These are phyloP conservation scores for Pneumocystis murina DNA, from an alignment of 1,139 yeast genomes.

Conservation along the genomic window DNA sequence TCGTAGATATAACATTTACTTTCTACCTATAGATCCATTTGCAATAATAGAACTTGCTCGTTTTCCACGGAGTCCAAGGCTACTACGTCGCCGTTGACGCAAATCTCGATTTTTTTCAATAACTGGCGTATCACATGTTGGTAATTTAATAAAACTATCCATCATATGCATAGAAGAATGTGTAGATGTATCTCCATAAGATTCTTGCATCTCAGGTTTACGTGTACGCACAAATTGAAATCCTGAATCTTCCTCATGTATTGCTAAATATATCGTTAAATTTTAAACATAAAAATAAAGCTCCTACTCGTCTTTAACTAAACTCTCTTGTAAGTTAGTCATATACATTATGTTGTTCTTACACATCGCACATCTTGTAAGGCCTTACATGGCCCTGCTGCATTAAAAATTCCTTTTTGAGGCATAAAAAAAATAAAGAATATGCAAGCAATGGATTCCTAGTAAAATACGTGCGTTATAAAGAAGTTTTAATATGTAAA, in stretches of 20 bases:
- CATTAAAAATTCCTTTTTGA: not conserved
- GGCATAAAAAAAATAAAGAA: not conserved
- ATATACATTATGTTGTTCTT: not conserved
- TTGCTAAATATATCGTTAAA: not conserved
- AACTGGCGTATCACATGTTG: constrained; percentile 31
- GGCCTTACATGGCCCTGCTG: not conserved
- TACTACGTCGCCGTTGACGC: constrained; percentile 21
- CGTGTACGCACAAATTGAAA: not conserved
- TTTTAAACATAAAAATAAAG: not conserved
- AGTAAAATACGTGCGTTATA: no score
- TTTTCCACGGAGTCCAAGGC: constrained; percentile 40
- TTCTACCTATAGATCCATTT: constrained; percentile 37
- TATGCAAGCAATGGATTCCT: not conserved
- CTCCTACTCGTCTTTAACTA: not conserved
- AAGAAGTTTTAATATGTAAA: no score
- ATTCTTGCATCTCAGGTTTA: not conserved
- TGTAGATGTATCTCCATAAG: not conserved
- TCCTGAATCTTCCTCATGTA: not conserved
- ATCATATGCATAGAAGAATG: constrained; percentile 1
- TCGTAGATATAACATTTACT: not conserved
- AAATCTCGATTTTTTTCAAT: constrained; percentile 27
- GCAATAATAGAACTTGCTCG: constrained; percentile 55
- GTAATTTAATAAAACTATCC: constrained; percentile 22
- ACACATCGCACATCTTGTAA: not conserved
- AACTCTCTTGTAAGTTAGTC: not conserved